Conservation (phyloP, 2,329 filamentous ascomycete species). For the Fusarium bactridioides region DNA sequence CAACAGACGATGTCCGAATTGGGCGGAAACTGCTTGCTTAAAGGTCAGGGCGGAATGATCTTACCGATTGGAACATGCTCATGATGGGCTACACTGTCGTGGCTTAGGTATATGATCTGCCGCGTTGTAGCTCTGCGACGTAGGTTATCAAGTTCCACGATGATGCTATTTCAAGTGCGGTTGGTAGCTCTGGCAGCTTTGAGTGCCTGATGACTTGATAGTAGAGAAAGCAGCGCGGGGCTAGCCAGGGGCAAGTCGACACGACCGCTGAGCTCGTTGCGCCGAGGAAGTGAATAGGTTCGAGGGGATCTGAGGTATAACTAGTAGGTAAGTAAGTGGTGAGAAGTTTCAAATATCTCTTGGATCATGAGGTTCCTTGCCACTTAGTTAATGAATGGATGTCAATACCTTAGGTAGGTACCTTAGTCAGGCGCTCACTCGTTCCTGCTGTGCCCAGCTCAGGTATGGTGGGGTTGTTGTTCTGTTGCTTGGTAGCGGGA, state of each 20-base stretch:
- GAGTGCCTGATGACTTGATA: conserved; percentile 12
- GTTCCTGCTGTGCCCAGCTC: not conserved
- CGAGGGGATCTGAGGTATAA: not conserved
- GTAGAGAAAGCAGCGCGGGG: conserved; percentile 3
- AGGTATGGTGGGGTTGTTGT: conserved; percentile 20
- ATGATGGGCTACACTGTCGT: not conserved
- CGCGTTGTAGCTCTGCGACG: not conserved
- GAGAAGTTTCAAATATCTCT: not conserved
- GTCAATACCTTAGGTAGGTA: not conserved
- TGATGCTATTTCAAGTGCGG: conserved; percentile 30
- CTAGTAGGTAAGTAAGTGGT: not conserved
- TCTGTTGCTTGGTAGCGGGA: conserved; percentile 14
- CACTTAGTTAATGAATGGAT: not conserved
- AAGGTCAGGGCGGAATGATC: not conserved
- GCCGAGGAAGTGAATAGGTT: not conserved
- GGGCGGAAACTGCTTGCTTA: not conserved
- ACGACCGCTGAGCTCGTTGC: not conserved
- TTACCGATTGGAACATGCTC: conserved; percentile 46
- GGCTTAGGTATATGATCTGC: too few species aligned
- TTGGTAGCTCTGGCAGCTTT: conserved; percentile 8
- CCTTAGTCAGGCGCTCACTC: conserved; percentile 23
- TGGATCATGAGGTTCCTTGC: not conserved
- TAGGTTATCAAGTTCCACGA: not conserved
- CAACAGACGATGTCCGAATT: not conserved
- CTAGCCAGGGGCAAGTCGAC: not conserved